Conservation (phyloP, 176 grass and related monocot genomes). For the Aegilops speltoides region DNA sequence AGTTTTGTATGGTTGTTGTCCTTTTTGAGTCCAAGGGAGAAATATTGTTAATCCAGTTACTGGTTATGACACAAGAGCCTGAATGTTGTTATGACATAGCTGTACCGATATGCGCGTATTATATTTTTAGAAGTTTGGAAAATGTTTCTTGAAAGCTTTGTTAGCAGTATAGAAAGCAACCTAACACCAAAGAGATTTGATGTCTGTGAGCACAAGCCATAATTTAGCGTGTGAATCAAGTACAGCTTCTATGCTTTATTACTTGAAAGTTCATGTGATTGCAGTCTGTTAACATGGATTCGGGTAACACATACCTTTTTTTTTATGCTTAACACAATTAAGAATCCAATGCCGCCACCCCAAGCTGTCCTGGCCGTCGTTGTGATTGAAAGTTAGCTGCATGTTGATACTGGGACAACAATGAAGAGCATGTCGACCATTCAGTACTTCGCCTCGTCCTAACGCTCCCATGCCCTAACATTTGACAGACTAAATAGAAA, state of each 20-base stretch:
- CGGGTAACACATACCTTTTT: too few species aligned
- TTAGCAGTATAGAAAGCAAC: neutral
- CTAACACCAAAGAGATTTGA: neutral
- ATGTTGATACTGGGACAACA: too few species aligned
- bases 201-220: neutral
- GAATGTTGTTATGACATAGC: constrained; percentile 19
- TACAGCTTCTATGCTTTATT: too few species aligned
- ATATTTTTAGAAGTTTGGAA: neutral
- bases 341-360: constrained; percentile 45
- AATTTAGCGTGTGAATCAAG: too few species aligned
- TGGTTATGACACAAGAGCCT: constrained; percentile 22
- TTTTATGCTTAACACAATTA: too few species aligned
- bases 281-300: too few species aligned
- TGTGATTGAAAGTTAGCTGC: too few species aligned
- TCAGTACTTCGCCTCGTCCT: too few species aligned
- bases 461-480: too few species aligned
- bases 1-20: constrained; percentile 16
- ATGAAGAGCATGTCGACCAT: too few species aligned
- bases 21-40: constrained; percentile 22
- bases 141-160: neutral
- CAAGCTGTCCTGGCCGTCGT: constrained; percentile 72
- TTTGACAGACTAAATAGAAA: too few species aligned
- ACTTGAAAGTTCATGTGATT: too few species aligned
- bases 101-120: neutral
- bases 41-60: constrained; percentile 25